Evolutionary conservation across 345 rosid genomes (phyloP).

Genomic region (Arabis hirsuta): DNA sequence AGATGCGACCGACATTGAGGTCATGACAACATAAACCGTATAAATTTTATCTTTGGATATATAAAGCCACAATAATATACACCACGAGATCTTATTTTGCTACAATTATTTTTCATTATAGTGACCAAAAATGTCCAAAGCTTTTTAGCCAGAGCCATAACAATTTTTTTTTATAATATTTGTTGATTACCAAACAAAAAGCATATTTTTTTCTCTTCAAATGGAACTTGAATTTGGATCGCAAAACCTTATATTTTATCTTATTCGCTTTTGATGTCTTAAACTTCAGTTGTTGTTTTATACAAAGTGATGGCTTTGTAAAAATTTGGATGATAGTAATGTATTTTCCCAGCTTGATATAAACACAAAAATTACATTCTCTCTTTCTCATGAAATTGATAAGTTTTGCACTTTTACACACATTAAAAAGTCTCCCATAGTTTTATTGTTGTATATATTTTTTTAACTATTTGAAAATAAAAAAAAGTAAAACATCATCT

Average conservation of each 20-base stretch:
- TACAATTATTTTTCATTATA: conserved; percentile 13
- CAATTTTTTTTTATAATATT: not conserved
- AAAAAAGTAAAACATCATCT: not conserved
- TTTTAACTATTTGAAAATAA: too few species aligned
- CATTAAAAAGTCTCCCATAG: too few species aligned
- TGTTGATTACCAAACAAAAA: not conserved
- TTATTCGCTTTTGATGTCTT: too few species aligned
- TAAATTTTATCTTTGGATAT: conserved; percentile 18
- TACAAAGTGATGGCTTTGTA: too few species aligned
- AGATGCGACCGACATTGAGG: conserved; percentile 42
- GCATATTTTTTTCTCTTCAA: not conserved
- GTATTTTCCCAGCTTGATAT: too few species aligned
- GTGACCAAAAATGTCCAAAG: not conserved
- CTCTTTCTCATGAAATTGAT: not conserved
- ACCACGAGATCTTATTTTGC: conserved; percentile 18
- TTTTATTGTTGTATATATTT: too few species aligned
- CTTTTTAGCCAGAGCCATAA: not conserved
- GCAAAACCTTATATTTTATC: not conserved
- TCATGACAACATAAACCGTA: conserved; percentile 22
- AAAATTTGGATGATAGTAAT: too few species aligned
- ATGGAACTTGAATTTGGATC: not conserved
- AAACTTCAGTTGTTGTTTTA: too few species aligned
- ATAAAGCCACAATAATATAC: conserved; percentile 23
- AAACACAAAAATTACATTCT: too few species aligned
- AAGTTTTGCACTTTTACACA: not conserved